Conservation (phyloP, 768 basidiomycete species). For the Peribolospora baueri region DNA sequence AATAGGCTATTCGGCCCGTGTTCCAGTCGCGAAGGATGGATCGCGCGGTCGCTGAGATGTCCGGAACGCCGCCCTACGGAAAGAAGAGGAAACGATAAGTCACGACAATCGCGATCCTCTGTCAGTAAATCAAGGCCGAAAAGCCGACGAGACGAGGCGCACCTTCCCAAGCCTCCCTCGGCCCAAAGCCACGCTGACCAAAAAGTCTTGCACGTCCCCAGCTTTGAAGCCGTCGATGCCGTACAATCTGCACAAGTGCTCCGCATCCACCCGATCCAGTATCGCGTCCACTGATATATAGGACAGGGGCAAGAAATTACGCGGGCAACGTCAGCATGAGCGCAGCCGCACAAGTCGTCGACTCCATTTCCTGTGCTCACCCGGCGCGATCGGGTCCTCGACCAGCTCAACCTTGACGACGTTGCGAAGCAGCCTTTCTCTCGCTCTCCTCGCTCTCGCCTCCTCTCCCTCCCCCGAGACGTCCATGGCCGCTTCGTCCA, state of each 20-base stretch:
- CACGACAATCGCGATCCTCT: too few species aligned
- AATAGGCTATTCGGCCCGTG: constrained; percentile 64
- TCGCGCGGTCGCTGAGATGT: constrained; percentile 55
- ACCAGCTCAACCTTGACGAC: constrained; percentile 77
- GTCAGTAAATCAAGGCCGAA: background rate
- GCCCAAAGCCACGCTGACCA: constrained; percentile 67
- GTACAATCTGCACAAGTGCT: constrained; percentile 62
- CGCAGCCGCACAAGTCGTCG: background rate
- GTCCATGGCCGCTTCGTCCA: constrained; percentile 34
- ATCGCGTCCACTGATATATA: constrained; percentile 55
- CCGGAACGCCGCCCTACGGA: constrained; percentile 63
- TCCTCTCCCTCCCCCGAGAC: constrained; percentile 9
- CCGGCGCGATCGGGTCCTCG: constrained; percentile 68
- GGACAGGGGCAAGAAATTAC: background rate
- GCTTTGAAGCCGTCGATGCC: constrained; percentile 42
- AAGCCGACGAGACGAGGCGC: background rate
- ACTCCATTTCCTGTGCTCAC: constrained; percentile 25
- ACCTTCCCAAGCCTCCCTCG: constrained; percentile 68
- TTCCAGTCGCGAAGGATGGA: constrained; percentile 81
- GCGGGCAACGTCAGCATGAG: background rate
- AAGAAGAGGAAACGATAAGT: background rate
- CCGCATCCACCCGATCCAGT: constrained; percentile 38
- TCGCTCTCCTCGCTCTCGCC: constrained; percentile 16
- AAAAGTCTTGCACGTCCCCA: constrained; percentile 46
- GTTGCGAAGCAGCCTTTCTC: constrained; percentile 51